Conservation (phyloP, 75 land plant species). For the Sequoia sempervirens region DNA sequence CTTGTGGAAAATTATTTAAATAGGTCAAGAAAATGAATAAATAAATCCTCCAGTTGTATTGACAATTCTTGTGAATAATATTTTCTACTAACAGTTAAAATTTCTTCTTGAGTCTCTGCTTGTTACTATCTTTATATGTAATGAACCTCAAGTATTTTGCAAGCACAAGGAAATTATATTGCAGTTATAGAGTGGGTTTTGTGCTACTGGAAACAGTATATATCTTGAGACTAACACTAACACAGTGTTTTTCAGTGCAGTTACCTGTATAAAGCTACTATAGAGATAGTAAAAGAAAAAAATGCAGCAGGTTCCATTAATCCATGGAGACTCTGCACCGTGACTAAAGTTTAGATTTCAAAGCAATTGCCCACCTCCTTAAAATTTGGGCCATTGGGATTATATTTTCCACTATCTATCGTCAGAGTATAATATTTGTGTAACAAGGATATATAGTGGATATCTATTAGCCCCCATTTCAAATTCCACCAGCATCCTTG, state of each 20-base stretch:
- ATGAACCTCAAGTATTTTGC: too few species aligned
- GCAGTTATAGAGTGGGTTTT: background rate
- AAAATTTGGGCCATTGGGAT: slow-evolving; percentile 64
- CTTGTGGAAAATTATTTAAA: too few species aligned
- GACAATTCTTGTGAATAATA: background rate
- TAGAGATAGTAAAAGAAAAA: slow-evolving; percentile 7
- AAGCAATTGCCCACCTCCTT: slow-evolving; percentile 40
- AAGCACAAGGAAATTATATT: background rate
- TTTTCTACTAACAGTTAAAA: too few species aligned
- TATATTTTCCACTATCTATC: slow-evolving; percentile 47
- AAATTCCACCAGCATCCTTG: slow-evolving; percentile 66
- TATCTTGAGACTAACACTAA: background rate
- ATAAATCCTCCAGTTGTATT: background rate
- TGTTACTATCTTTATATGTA: too few species aligned
- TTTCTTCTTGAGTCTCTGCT: too few species aligned
- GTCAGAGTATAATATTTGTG: slow-evolving; percentile 61
- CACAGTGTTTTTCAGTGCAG: slow-evolving; percentile 31
- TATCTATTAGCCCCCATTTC: slow-evolving; percentile 14
- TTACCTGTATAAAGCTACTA: slow-evolving; percentile 42
- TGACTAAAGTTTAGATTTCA: slow-evolving; percentile 74
- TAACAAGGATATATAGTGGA: slow-evolving; percentile 65
- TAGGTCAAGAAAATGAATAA: background rate
- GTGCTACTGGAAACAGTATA: background rate
- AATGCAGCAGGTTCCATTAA: background rate
- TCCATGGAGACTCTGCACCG: slow-evolving; percentile 59